Evolutionary conservation across 305 asterid genomes (phyloP).

Genomic region (Petunia hybrid): DNA sequence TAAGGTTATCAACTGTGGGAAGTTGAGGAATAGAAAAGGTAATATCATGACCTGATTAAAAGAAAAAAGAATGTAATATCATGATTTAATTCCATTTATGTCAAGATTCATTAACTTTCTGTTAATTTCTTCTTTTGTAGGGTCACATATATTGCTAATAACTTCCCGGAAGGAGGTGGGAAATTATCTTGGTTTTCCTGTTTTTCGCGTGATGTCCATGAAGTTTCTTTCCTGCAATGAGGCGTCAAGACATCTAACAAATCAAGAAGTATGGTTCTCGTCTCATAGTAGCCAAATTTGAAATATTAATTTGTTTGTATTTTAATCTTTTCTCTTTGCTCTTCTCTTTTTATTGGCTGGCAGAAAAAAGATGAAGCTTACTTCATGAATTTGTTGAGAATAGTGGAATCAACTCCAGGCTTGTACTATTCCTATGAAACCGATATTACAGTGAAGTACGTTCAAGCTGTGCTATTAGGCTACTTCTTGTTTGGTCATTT

Average conservation of each 20-base stretch:
- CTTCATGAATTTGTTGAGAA: conserved; percentile 65
- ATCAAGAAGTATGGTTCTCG: conserved; percentile 61
- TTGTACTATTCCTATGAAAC: conserved; percentile 92
- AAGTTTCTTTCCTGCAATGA: conserved; percentile 82
- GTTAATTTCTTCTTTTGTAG: conserved; percentile 44
- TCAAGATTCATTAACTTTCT: conserved; percentile 4
- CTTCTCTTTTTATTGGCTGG: conserved; percentile 26
- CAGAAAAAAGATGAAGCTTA: conserved; percentile 90
- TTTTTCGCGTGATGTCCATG: conserved; percentile 78
- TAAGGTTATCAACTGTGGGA: conserved; percentile 12
- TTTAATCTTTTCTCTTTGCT: conserved; percentile 10
- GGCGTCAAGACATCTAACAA: conserved; percentile 67
- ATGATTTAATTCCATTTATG: conserved; percentile 14
- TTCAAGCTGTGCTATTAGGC: conserved; percentile 33
- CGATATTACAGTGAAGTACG: conserved; percentile 85
- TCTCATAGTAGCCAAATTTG: conserved; percentile 14
- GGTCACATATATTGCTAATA: conserved; percentile 67
- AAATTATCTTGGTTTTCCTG: conserved; percentile 78
- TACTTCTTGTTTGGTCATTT: conserved; percentile 18
- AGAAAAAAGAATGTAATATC: too few species aligned
- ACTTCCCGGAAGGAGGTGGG: conserved; percentile 75
- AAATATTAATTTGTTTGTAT: not conserved
- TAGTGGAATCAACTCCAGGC: conserved; percentile 84
- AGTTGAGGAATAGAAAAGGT: not conserved
- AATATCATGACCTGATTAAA: not conserved